These are phyloP conservation scores for Coemansia sp. DNA, from an alignment of 192 early-diverging fungal species.

Conservation along the genomic window DNA sequence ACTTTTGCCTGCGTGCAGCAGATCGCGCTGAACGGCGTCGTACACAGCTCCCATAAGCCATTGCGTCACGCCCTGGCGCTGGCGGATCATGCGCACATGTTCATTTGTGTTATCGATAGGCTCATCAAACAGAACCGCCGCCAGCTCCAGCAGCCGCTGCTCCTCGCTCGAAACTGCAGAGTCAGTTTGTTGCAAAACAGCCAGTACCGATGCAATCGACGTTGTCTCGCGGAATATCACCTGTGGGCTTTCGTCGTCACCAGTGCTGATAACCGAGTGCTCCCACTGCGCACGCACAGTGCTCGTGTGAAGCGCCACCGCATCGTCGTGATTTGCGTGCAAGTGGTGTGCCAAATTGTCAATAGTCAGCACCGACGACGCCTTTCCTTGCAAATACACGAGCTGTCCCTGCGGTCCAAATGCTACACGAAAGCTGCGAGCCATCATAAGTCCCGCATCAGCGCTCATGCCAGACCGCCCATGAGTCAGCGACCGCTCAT, in stretches of 20 bases:
- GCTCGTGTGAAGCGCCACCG: conserved; percentile 10
- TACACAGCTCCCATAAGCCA: conserved; percentile 68
- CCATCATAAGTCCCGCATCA: conserved; percentile 79
- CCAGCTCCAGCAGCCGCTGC: conserved; percentile 27
- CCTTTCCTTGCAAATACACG: conserved; percentile 42
- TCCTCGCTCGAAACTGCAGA: conserved; percentile 14
- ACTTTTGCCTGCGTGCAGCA: conserved; percentile 25
- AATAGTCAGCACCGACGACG: conserved; percentile 28
- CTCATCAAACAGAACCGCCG: conserved; percentile 39
- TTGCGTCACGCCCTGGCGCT: conserved; percentile 58
- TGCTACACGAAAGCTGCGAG: conserved; percentile 78
- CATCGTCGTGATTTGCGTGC: conserved; percentile 22
- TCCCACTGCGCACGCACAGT: conserved; percentile 30
- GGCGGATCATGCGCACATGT: conserved; percentile 39
- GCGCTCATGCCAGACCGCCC: conserved; percentile 54
- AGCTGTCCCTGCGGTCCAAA: conserved; percentile 80
- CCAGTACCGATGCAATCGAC: conserved; percentile 22
- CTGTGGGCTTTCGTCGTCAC: not conserved
- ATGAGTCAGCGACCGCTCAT: conserved; percentile 38
- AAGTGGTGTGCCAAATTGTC: conserved; percentile 50
- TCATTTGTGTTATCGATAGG: conserved; percentile 4
- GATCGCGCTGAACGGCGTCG: conserved; percentile 45
- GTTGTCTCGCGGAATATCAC: conserved; percentile 20
- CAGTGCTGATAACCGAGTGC: conserved; percentile 12
- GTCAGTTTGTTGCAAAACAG: not conserved